These are phyloP conservation scores for Lasiosphaeris hirsuta DNA, from an alignment of 495 filamentous ascomycete species.

Conservation along the genomic window DNA sequence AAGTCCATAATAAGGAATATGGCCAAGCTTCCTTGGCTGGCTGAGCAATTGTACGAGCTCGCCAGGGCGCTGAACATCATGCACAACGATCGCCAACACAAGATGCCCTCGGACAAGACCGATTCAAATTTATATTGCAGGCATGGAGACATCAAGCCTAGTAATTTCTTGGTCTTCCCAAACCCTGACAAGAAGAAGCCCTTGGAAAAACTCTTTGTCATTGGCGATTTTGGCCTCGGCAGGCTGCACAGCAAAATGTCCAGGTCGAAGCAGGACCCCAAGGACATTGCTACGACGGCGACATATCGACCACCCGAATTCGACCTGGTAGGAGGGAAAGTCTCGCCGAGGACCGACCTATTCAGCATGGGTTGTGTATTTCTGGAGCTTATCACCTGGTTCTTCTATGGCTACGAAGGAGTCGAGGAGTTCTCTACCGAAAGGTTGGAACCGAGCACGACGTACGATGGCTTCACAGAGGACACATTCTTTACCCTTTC, in stretches of 20 bases:
- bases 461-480: background rate
- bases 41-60: slow-evolving; percentile 2
- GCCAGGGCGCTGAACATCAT: background rate
- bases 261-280: background rate
- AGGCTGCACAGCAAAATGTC: slow-evolving; percentile 2
- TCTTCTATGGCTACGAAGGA: background rate
- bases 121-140: background rate
- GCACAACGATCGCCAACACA: slow-evolving; percentile 3
- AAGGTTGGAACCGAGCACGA: background rate
- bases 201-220: background rate
- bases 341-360: slow-evolving; percentile 6
- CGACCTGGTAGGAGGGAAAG: background rate
- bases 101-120: background rate
- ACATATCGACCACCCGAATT: slow-evolving; percentile 14
- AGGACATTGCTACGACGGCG: background rate
- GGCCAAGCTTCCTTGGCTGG: background rate
- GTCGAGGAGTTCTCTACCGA: background rate
- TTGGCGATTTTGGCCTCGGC: slow-evolving; percentile 4
- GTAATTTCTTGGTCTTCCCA: slow-evolving; percentile 3
- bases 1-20: background rate
- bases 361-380: slow-evolving; percentile 11
- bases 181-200: background rate
- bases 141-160: slow-evolving; percentile 9
- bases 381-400: slow-evolving; percentile 13
- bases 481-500: slow-evolving; percentile 8